These are phyloP conservation scores for Metarhizium guizhouense DNA, from an alignment of 2,329 filamentous ascomycete genomes.

Conservation along the genomic window DNA sequence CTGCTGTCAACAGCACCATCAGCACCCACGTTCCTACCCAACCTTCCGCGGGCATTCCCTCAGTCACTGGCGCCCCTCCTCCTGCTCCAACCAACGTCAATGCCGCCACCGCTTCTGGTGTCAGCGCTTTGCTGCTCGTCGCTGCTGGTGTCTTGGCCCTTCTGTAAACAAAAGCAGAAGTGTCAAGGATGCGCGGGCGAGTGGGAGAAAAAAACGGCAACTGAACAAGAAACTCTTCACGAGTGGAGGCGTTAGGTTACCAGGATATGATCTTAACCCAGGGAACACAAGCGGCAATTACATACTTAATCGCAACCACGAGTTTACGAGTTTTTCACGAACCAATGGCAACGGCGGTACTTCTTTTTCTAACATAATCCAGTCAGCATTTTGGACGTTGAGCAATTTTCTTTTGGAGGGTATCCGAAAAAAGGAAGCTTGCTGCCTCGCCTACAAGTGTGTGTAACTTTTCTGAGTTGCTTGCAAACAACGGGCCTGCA, in stretches of 20 bases:
- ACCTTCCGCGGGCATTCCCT: constrained; percentile 11
- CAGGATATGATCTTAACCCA: constrained; percentile 4
- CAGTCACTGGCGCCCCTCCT: constrained; percentile 9
- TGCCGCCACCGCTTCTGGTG: constrained; percentile 21
- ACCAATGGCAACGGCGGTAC: constrained; percentile 6
- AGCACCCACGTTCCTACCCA: constrained; percentile 15
- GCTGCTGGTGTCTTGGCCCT: constrained; percentile 27
- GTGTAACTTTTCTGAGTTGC: constrained; percentile 8
- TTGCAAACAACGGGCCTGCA: constrained; percentile 10
- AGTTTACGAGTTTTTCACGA: constrained; percentile 22
- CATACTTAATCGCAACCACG: constrained; percentile 19
- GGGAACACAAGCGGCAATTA: constrained; percentile 4
- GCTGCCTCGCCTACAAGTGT: background rate
- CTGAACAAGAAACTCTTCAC: constrained; percentile 10
- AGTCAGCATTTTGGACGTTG: constrained; percentile 3
- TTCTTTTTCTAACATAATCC: background rate
- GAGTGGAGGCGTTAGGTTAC: constrained; percentile 15
- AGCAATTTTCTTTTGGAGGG: constrained; percentile 1
- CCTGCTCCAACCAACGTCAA: constrained; percentile 15
- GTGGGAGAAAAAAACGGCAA: background rate
- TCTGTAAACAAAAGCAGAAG: constrained; percentile 16
- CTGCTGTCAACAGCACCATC: constrained; percentile 24
- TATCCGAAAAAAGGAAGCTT: background rate
- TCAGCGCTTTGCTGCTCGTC: constrained; percentile 27
- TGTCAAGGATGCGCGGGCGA: background rate